Evolutionary conservation across 495 filamentous ascomycete species (phyloP).

Genomic region (Aspergillus incahuasiensis): DNA sequence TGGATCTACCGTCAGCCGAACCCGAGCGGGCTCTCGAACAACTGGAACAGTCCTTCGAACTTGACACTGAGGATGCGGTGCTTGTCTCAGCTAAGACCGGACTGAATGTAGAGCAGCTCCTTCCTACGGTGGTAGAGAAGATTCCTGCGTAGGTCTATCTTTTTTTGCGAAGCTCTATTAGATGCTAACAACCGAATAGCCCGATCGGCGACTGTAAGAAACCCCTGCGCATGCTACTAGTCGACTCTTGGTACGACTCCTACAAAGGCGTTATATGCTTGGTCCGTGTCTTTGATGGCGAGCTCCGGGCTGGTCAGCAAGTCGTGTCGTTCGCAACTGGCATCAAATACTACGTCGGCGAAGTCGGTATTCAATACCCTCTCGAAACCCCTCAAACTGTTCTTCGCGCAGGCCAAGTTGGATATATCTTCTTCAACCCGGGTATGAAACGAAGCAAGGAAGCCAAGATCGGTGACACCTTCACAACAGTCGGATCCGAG

Average conservation of each 20-base stretch:
- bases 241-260: slow-evolving; percentile 96
- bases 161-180: background rate
- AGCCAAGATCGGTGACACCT: slow-evolving; percentile 93
- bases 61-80: slow-evolving; percentile 76
- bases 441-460: slow-evolving; percentile 96
- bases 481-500: slow-evolving; percentile 78
- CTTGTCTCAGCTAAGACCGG: slow-evolving; percentile 93
- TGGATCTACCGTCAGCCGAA: slow-evolving; percentile 86
- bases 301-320: slow-evolving; percentile 74
- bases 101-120: slow-evolving; percentile 69
- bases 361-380: slow-evolving; percentile 96
- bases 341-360: slow-evolving; percentile 83
- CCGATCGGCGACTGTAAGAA: slow-evolving; percentile 66
- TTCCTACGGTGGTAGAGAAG: slow-evolving; percentile 80
- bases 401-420: slow-evolving; percentile 87
- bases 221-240: slow-evolving; percentile 78
- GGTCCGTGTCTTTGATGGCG: slow-evolving; percentile 87
- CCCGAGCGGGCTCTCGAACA: slow-evolving; percentile 79
- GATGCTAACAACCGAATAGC: slow-evolving; percentile 29
- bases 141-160: slow-evolving; percentile 59
- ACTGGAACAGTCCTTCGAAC: slow-evolving; percentile 77
- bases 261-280: slow-evolving; percentile 92
- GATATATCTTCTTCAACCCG: slow-evolving; percentile 94
- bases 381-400: slow-evolving; percentile 74
- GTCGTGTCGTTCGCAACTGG: slow-evolving; percentile 81